Evolutionary conservation across 2,329 filamentous ascomycete genomes (phyloP).

Genomic region (Botryotinia convoluta): DNA sequence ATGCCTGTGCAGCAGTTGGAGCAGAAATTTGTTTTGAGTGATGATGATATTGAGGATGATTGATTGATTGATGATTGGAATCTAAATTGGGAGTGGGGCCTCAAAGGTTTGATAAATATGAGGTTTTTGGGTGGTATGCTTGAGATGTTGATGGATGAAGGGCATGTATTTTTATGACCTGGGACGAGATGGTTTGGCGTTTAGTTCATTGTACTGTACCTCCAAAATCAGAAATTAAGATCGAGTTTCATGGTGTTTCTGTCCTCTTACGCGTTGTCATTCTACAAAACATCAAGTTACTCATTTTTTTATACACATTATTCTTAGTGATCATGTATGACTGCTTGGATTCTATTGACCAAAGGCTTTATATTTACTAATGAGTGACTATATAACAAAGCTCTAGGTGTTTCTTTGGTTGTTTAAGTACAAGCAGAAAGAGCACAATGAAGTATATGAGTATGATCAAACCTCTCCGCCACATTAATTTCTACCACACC

Average conservation of each 20-base stretch:
- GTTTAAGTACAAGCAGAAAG: constrained; percentile 30
- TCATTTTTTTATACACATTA: not conserved
- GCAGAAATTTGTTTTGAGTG: constrained; percentile 70
- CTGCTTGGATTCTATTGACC: not conserved
- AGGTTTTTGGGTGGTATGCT: not conserved
- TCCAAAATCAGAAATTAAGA: not conserved
- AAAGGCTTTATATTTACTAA: constrained; percentile 36
- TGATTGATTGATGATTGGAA: constrained; percentile 19
- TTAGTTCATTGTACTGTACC: not conserved
- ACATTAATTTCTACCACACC: constrained; percentile 29
- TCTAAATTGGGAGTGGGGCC: no score
- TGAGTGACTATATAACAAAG: constrained; percentile 40
- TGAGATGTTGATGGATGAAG: not conserved
- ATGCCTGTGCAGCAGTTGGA: constrained; percentile 38
- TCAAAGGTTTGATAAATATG: not conserved
- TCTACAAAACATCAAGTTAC: not conserved
- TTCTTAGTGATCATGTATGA: not conserved
- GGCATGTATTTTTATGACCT: not conserved
- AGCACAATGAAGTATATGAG: constrained; percentile 35
- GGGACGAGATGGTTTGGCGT: not conserved
- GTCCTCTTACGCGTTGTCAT: not conserved
- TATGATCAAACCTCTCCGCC: constrained; percentile 29
- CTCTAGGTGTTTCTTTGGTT: constrained; percentile 24
- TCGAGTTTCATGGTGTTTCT: not conserved
- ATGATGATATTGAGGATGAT: constrained; percentile 79